A percentile compares a stretch with the other conserved stretches of the same genome.
Evolutionary conservation across 345 rosid genomes (phyloP).

Genomic region (Eucalyptus curtisii): DNA sequence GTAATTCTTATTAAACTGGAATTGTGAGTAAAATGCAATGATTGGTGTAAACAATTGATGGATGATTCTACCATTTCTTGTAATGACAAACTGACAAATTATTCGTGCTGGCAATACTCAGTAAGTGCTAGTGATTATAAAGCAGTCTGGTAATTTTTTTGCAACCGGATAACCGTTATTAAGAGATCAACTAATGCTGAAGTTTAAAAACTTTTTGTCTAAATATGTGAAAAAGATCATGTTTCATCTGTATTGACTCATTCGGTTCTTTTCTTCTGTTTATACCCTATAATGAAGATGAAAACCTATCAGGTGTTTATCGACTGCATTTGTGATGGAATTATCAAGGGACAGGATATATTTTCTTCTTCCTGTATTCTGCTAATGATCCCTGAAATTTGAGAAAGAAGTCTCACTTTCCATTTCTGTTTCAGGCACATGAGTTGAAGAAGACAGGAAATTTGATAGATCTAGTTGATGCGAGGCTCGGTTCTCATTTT

Average conservation of each 20-base stretch:
- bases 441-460: neutral
- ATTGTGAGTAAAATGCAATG: neutral
- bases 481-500: neutral
- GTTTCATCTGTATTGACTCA: neutral
- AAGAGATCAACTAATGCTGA: neutral
- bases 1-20: neutral
- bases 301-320: too few relatives aligned
- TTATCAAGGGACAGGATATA: neutral
- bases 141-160: neutral
- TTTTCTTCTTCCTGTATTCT: neutral
- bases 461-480: conserved; percentile 5
- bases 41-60: neutral
- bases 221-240: neutral
- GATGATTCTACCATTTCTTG: neutral
- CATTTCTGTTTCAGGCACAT: neutral
- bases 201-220: neutral
- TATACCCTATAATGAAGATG: neutral
- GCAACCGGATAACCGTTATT: neutral
- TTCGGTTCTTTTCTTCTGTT: neutral
- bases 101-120: neutral
- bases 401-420: neutral
- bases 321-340: neutral
- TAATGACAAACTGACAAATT: neutral
- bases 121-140: neutral
- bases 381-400: neutral